Base-by-base conservation (phyloP, 352 stramenopile species). In the Phytophthora lateralis region DNA sequence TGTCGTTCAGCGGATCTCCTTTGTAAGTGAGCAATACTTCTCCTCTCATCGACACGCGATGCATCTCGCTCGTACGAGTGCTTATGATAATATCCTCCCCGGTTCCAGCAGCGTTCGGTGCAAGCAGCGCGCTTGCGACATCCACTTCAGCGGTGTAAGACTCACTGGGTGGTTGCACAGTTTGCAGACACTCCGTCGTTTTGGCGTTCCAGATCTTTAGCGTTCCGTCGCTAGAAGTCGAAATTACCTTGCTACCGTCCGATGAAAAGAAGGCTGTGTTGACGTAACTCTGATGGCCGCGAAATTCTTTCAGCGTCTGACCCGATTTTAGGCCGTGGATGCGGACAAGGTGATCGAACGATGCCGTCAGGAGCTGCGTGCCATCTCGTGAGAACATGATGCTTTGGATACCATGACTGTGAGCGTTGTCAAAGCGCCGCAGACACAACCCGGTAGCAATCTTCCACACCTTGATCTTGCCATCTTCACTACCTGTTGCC, bases 291-390 rank as follows among this genome's bases (percentile, higher is more conserved):
- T 88, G 73, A 62, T 98, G 94, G 18, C 93, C 96, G 26, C 80
- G 74, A 75, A 98, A 98, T 55, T 98, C 93, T 72, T 98, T 97
- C n/a, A 98, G 63, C 21, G 89, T 94, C 56, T 93, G 81, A 0
- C 89, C 91, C 0, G 90, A 96, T 32, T 97, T 91, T 43, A 98
- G 80, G 6, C 94, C 94, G 65, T 98, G 97, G 63, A 98, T 91
- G n/a, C 93, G 91, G 50, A 93, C 78, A 14, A 90, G 84, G 46
- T 94, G 86, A 69, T 98, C 91, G 43, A 96, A 91, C 49, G 89
- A 92, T 20, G 78, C 89, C 4, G 91, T 96, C 9, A 98, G 69
- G 37, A 98, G 52, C 60, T 97, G 91, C 10, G 89, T 91, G 42
- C 88, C 89, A 60, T 98, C 91, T 4, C 80, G 76, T n/a, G 89